Evolutionary conservation across 2,329 filamentous ascomycete genomes (phyloP).

Genomic region (Pezicula rhizophila): DNA sequence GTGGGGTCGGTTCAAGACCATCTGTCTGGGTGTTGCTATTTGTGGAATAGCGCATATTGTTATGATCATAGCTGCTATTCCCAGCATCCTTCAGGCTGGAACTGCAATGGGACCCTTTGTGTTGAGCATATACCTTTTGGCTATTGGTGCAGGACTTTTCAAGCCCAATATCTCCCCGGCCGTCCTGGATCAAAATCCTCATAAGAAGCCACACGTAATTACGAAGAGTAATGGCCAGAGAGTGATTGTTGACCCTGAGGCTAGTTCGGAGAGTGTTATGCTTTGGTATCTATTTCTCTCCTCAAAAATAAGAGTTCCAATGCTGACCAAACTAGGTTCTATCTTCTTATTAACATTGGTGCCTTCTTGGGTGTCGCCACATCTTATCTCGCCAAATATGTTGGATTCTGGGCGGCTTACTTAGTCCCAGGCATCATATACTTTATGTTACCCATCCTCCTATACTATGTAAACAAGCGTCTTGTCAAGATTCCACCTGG

Average conservation of each 20-base stretch:
- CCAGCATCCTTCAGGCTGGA: constrained; percentile 26
- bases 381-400: constrained; percentile 33
- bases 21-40: constrained; percentile 38
- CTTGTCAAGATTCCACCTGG: constrained; percentile 61
- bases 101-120: constrained; percentile 30
- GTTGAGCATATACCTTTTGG: constrained; percentile 28
- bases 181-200: constrained; percentile 50
- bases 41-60: constrained; percentile 52
- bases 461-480: constrained; percentile 49
- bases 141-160: constrained; percentile 50
- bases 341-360: constrained; percentile 64
- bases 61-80: constrained; percentile 25
- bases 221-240: constrained; percentile 48
- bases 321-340: constrained; percentile 41
- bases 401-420: constrained; percentile 63
- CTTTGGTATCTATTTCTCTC: constrained; percentile 32
- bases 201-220: constrained; percentile 36
- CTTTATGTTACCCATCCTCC: constrained; percentile 53
- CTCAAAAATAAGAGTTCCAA: not conserved
- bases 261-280: constrained; percentile 55
- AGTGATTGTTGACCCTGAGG: constrained; percentile 52
- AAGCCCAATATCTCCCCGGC: constrained; percentile 63
- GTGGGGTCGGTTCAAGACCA: constrained; percentile 60
- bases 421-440: constrained; percentile 62
- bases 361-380: constrained; percentile 40